Evolutionary conservation across 805 yeast species (phyloP), one percentile per base, ranked within the genome.

Genomic region (Candida ortonii): DNA sequence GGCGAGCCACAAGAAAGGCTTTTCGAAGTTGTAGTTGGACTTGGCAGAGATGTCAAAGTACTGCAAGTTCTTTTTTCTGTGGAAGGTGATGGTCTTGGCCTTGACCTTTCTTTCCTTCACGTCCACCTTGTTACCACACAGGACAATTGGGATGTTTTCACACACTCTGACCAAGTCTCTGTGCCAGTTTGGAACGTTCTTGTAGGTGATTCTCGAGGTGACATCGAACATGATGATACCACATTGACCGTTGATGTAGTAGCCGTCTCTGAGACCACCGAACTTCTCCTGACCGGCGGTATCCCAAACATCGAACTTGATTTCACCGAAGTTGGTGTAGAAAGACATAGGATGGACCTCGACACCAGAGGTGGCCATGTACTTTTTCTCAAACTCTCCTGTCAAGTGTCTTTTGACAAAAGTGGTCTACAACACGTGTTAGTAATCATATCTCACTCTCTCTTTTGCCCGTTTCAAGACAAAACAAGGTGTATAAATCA

Each of bases 151-250:
- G 57, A 93, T 93, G 80, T 90, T 93, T 75, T 93, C 99, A 76
- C 99, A 93, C 49, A 93, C 99, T 74, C 99, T 87, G 49, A 93
- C 97, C 64, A 93, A 78, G 71, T 93, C 99, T 75, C 98, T 84
- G 83, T 94, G 97, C 99, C 99, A 93, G 85, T 93, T 94, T 68
- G 99, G 98, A 65, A 93, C 99, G 71, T 93, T 93, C 78, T 93
- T 93, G 77, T 93, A 93, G 54, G 98, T 93, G 73, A 93, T 90
- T 78, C 99, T 89, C 34, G 97, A 88, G 46, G 99, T 93, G 47
- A 93, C 98, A 70, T 93, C 99, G 65, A 93, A 93, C 99, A 93
- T 93, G 68, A 93, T 93, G 74, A 93, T 93, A 73, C 97, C 99
- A 78, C 98, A 93, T 73, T 93, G 96, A 63, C 98, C 99, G 67